Evolutionary conservation across 1,139 yeast species (phyloP), one percentile per base, ranked within the genome.

Genomic region (Saccharomyces hybrid): DNA sequence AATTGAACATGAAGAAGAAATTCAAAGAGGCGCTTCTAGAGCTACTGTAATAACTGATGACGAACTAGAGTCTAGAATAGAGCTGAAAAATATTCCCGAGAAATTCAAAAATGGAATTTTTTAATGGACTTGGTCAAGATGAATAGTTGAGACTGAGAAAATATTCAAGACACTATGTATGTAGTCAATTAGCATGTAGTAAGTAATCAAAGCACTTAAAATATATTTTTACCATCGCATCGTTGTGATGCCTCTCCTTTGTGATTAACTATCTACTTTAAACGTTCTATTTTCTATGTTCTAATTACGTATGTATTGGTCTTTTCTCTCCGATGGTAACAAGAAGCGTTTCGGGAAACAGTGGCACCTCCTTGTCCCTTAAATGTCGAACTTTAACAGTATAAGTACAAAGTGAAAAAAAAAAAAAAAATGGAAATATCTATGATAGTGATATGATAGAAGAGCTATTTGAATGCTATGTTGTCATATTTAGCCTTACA

Each of bases 1-100:
- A 63, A 83, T 86, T 51, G 97, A 90, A 67, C 96, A 89, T 67
- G 84, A 81, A 53, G 77, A 78, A 52, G 73, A 74, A 27, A 76
- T 78, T 1, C 79, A 75, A 53, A 70, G 76, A 52, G 72, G 79
- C 53, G 71, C 65, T 46, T 69, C 65, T 56, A 72, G 66, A 54
- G 71, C 73, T 58, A 58, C 73, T 55, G 68, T 65, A 41, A 72
- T 77, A 30, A 78, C 80, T 4, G 73, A 71, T 54, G 70, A 68
- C 54, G 72, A 73, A 57, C 63, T 74, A 49, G 77, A 74, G 56
- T 59, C 67, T 4, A 70, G 71, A 57, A 73, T 75, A 38, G 61
- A 62, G 3, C 28, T 63, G 2, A 58, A 64, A 48, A 70, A 68
- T 46, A 73, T 75, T 50, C 78, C 79, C 48, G 49, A 57, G 20